A percentile compares a stretch with the other conserved stretches of the same genome.
phyloP scores from a whole-genome alignment of 2,329 filamentous ascomycete species.

The Gnomoniopsis sp. region DNA sequence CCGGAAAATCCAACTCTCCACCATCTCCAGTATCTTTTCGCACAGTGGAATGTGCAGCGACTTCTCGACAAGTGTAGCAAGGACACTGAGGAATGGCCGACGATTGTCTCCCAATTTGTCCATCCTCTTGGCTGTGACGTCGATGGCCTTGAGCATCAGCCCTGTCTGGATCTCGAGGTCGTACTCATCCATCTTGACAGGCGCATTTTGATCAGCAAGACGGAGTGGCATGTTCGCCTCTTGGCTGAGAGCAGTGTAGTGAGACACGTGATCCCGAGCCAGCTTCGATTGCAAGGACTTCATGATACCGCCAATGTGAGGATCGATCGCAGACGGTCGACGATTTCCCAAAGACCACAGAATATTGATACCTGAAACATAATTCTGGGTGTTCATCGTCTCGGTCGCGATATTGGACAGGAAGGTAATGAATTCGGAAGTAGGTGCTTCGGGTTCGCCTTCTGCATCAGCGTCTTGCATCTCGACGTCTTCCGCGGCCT shows the following conservation, averaged over 20 bases:
- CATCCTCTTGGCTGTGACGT: constrained; percentile 89
- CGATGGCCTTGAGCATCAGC: constrained; percentile 91
- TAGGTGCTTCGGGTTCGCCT: constrained; percentile 74
- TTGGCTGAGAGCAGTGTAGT: constrained; percentile 58
- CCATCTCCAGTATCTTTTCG: constrained; percentile 88
- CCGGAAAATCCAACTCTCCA: constrained; percentile 94
- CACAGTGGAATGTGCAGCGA: constrained; percentile 84
- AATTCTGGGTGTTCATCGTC: constrained; percentile 74
- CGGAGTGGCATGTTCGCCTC: constrained; percentile 40
- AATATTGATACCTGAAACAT: constrained; percentile 86
- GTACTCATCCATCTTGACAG: constrained; percentile 63
- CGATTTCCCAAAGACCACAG: constrained; percentile 87
- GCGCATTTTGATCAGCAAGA: constrained; percentile 52
- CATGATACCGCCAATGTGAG: constrained; percentile 84
- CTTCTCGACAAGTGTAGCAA: constrained; percentile 93
- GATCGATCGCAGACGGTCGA: constrained; percentile 82
- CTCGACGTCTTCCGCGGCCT: constrained; percentile 55
- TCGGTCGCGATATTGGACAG: constrained; percentile 85
- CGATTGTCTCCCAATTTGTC: constrained; percentile 87
- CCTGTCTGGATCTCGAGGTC: constrained; percentile 87
- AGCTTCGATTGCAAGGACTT: constrained; percentile 90
- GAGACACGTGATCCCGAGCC: constrained; percentile 87
- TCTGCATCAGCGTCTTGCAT: constrained; percentile 80
- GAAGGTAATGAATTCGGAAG: constrained; percentile 82
- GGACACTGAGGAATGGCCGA: constrained; percentile 88